These are phyloP conservation scores for Sarocladiaceae sp. DNA, from an alignment of 2,329 filamentous ascomycete species.

Conservation along the genomic window DNA sequence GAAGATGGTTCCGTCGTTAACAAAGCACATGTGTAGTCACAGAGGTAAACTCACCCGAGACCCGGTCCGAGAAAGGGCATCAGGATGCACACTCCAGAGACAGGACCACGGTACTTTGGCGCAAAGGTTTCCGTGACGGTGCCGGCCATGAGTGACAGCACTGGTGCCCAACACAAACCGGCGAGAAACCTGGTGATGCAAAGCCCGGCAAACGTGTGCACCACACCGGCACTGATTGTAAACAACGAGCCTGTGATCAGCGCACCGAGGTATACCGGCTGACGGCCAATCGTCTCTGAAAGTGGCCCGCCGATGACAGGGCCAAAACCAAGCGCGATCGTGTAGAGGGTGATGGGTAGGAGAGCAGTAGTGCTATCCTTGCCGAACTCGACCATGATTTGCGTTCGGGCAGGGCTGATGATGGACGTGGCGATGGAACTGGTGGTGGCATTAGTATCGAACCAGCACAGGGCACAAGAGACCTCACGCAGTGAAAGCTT, in stretches of 20 bases:
- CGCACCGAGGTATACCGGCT: conserved; percentile 44
- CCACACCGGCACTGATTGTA: conserved; percentile 49
- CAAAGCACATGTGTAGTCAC: neutral
- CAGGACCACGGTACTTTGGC: conserved; percentile 35
- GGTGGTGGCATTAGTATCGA: conserved; percentile 3
- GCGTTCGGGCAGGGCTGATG: conserved; percentile 41
- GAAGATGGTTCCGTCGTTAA: neutral
- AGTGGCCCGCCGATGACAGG: conserved; percentile 56
- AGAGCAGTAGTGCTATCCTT: conserved; percentile 52
- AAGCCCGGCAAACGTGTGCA: conserved; percentile 44
- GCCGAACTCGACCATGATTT: conserved; percentile 48
- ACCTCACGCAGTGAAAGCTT: conserved; percentile 38
- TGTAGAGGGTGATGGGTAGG: conserved; percentile 56
- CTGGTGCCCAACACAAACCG: conserved; percentile 45
- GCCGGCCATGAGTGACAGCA: conserved; percentile 44
- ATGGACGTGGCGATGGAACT: conserved; percentile 52
- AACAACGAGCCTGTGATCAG: conserved; percentile 49
- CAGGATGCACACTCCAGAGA: conserved; percentile 41
- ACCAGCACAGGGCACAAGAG: conserved; percentile 10
- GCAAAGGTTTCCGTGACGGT: conserved; percentile 45
- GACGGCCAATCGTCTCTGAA: conserved; percentile 54
- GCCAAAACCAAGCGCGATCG: conserved; percentile 55
- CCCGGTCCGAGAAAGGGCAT: conserved; percentile 51
- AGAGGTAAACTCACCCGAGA: conserved; percentile 35
- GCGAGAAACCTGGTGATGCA: conserved; percentile 53